These are phyloP conservation scores for Schizonepeta tenuifolia DNA, from an alignment of 257 asterid genomes.

Conservation along the genomic window DNA sequence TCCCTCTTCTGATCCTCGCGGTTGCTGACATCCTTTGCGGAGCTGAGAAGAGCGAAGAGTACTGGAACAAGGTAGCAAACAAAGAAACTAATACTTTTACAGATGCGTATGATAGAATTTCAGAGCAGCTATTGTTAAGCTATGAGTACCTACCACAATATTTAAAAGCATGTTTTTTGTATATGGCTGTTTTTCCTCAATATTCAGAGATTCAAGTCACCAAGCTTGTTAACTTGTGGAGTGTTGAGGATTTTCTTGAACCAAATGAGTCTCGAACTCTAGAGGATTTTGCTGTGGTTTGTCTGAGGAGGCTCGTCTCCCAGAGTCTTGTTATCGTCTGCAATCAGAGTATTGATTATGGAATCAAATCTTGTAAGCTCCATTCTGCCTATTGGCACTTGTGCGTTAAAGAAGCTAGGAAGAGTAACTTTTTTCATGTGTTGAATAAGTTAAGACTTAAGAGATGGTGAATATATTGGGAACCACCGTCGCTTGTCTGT, in stretches of 20 bases:
- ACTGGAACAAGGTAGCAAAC: constrained; percentile 26
- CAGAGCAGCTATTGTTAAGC: constrained; percentile 17
- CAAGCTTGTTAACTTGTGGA: constrained; percentile 21
- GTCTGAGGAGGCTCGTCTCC: neutral
- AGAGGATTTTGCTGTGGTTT: neutral
- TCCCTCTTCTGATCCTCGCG: too few relatives aligned
- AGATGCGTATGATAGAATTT: constrained; percentile 8
- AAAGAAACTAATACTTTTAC: neutral
- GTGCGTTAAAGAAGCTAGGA: neutral
- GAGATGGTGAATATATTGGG: neutral
- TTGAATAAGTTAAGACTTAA: neutral
- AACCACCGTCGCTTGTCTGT: neutral
- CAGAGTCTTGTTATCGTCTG: neutral
- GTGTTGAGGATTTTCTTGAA: constrained; percentile 20
- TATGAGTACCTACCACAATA: constrained; percentile 10
- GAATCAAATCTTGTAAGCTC: neutral
- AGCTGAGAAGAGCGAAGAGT: neutral
- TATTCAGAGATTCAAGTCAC: neutral
- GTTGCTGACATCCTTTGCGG: too few relatives aligned
- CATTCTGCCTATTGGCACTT: neutral
- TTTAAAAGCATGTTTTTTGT: constrained; percentile 18
- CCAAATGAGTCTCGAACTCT: neutral
- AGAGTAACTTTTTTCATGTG: neutral
- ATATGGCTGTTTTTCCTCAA: constrained; percentile 14
- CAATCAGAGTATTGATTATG: neutral